phyloP scores from a whole-genome alignment of 495 filamentous ascomycete species.

The Neurospora intermedia region DNA sequence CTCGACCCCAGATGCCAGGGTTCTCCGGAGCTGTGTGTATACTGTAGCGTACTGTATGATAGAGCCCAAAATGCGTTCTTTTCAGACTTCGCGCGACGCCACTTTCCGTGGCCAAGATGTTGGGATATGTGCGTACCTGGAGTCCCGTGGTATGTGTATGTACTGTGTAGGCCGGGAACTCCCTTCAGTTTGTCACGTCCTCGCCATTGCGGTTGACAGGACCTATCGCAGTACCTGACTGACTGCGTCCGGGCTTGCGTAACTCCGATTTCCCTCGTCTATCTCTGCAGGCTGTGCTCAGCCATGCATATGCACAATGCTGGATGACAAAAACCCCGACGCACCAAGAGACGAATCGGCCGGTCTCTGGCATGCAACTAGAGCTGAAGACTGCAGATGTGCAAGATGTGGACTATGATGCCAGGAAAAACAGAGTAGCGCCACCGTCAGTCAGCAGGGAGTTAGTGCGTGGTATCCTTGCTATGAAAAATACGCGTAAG shows the following conservation, averaged over 20 bases:
- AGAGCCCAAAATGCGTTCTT: not conserved
- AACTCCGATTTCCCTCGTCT: not conserved
- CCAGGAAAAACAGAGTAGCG: conserved; percentile 17
- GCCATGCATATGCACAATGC: conserved; percentile 33
- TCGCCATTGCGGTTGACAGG: not conserved
- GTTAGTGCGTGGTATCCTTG: conserved; percentile 8
- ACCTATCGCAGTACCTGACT: not conserved
- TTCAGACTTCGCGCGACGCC: not conserved
- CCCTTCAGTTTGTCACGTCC: not conserved
- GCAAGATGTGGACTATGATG: conserved; percentile 6
- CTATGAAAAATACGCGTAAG: not conserved
- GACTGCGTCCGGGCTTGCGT: not conserved
- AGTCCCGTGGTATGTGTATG: not conserved
- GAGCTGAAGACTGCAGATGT: conserved; percentile 40
- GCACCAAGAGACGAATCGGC: conserved; percentile 25
- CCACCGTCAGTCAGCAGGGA: conserved; percentile 14
- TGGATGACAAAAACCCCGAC: conserved; percentile 22
- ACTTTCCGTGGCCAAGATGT: not conserved
- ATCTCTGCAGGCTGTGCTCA: conserved; percentile 31
- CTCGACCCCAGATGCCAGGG: not conserved
- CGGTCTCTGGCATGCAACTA: conserved; percentile 20
- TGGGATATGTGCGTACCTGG: not conserved
- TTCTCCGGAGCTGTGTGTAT: not conserved
- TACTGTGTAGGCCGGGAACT: not conserved
- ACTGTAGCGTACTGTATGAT: not conserved